Conservation (phyloP, 768 basidiomycete species). For the Tulasnella sp. region DNA sequence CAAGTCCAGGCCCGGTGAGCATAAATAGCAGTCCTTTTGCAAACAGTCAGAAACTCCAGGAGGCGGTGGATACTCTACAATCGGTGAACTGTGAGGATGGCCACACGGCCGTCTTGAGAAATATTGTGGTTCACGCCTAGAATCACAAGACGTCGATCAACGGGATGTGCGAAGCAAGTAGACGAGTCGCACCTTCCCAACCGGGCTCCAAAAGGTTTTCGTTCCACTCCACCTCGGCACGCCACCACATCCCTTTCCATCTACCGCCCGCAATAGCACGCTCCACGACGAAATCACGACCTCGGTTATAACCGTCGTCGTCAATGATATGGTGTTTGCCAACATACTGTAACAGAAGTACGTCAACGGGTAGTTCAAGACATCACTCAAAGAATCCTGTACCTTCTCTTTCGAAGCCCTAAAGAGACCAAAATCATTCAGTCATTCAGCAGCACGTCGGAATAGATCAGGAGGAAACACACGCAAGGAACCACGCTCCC, state of each 20-base stretch:
- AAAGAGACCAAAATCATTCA: not conserved
- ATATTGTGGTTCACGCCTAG: constrained; percentile 74
- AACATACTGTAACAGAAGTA: constrained; percentile 10
- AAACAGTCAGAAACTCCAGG: too few species aligned
- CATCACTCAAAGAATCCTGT: constrained; percentile 26
- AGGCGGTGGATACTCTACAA: too few species aligned
- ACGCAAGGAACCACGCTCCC: constrained; percentile 81
- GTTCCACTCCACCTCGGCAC: constrained; percentile 64
- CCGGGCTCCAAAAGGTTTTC: constrained; percentile 54
- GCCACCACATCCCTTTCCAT: constrained; percentile 41
- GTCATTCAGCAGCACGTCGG: not conserved
- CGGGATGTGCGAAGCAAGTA: not conserved
- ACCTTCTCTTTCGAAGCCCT: constrained; percentile 70
- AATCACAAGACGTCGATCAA: not conserved
- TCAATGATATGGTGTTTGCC: constrained; percentile 48
- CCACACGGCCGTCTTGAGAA: constrained; percentile 64
- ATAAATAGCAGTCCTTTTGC: too few species aligned
- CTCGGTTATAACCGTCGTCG: constrained; percentile 68
- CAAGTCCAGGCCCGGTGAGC: too few species aligned
- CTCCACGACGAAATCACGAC: constrained; percentile 65
- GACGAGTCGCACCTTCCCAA: constrained; percentile 38
- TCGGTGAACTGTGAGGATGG: constrained; percentile 51
- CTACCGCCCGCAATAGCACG: constrained; percentile 34
- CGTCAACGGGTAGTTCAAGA: not conserved
- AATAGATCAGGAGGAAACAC: constrained; percentile 22